Evolutionary conservation across 257 asterid species (phyloP), one percentile per base, ranked within the genome.

Genomic region (Ajuga chamaepitys): DNA sequence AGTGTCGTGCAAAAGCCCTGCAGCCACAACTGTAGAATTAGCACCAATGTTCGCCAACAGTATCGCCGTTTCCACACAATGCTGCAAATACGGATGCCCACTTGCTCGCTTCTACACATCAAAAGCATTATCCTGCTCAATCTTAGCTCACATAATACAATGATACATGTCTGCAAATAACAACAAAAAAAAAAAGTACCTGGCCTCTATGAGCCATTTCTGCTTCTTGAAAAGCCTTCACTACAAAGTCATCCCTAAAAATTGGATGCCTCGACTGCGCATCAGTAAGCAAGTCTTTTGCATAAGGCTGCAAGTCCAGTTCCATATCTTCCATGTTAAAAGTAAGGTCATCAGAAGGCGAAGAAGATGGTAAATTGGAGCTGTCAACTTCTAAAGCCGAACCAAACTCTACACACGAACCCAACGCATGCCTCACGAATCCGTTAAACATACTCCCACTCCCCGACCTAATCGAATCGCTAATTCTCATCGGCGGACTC

Each of bases 81-180:
- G 99, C 83, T 94, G 88, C 75, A 94, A 75, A 74, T 94, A 90
- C 41, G 96, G 96, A 81, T 85, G 87, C 5, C 99, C 99, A 79
- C 91, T 88, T 14, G 87, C 95, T 35, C 99, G 83, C 59, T 72
- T 74, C 99, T 94, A 77, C 80, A 82, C 59, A 62, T 17, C 62
- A 71, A 70, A 10, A 63, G 10, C 70, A 58, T 24, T 53, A 69
- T 16, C 22, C 52, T 26, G 22, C 66, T 46, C 52, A 76, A 50
- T 71, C 35, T 22, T 14, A 25, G 44, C 54, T 38, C 44, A 58
- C 59, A n/a, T n/a, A n/a, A n/a, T n/a, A n/a, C n/a, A 7, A 56
- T 25, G n/a, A 5, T 24, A 1, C 16, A 17, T 17, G 17, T 30
- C 37, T 30, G 37, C 37, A 30, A 30, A 30, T 52, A 1, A 20